These are phyloP conservation scores for Tetracladium marchalianum DNA, from an alignment of 495 filamentous ascomycete genomes.

Conservation along the genomic window DNA sequence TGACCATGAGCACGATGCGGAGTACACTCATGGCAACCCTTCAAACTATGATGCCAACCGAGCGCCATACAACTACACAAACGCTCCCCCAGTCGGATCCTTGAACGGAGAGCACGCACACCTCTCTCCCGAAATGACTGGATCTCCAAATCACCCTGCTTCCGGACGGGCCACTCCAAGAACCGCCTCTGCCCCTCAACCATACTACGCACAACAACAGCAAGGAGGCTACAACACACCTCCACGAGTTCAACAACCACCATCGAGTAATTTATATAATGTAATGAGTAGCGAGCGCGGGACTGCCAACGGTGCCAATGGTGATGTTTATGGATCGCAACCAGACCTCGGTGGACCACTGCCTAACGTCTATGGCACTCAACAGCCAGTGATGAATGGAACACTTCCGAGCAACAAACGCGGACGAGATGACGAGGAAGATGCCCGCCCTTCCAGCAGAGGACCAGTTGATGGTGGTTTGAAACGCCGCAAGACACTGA, in stretches of 20 bases:
- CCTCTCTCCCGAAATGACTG: constrained; percentile 74
- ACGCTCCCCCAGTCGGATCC: constrained; percentile 52
- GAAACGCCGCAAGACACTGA: constrained; percentile 78
- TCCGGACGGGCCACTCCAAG: constrained; percentile 85
- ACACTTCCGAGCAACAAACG: constrained; percentile 62
- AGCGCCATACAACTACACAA: constrained; percentile 63
- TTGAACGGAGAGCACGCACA: constrained; percentile 70
- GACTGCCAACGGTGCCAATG: constrained; percentile 52
- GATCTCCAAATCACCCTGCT: constrained; percentile 75
- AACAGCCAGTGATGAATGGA: constrained; percentile 58
- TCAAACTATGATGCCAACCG: constrained; percentile 57
- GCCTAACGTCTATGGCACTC: constrained; percentile 44
- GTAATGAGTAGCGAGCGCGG: constrained; percentile 79
- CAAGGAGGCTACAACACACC: constrained; percentile 69
- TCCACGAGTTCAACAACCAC: constrained; percentile 51
- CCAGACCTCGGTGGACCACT: constrained; percentile 47
- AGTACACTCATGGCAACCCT: constrained; percentile 70
- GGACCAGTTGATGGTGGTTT: constrained; percentile 47
- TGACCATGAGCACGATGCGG: constrained; percentile 65
- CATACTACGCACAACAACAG: constrained; percentile 57
- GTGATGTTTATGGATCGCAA: constrained; percentile 61
- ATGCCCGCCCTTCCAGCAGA: constrained; percentile 58
- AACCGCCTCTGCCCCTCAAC: constrained; percentile 53
- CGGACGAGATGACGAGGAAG: constrained; percentile 67
- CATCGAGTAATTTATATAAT: constrained; percentile 79